phyloP scores from a whole-genome alignment of 208 protist genomes.

The Crithidia brevicula region DNA sequence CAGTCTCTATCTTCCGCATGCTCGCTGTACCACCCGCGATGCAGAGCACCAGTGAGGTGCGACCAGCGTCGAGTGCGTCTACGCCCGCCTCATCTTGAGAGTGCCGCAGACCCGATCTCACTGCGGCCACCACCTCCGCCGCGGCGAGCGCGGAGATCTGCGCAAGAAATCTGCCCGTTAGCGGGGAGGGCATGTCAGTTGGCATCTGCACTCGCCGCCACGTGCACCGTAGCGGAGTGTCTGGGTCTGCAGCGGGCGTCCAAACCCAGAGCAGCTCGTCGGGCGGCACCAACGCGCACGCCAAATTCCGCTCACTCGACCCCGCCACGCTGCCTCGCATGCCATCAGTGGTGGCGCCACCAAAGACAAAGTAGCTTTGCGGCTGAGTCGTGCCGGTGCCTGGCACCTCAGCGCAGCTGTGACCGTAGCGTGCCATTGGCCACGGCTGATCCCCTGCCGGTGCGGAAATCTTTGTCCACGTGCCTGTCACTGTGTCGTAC shows the following conservation, averaged over 20 bases:
- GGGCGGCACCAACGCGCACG: conserved; percentile 27
- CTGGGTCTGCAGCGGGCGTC: conserved; percentile 20
- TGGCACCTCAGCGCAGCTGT: conserved; percentile 44
- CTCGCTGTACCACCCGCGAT: conserved; percentile 20
- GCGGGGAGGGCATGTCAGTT: conserved; percentile 14
- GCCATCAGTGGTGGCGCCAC: conserved; percentile 33
- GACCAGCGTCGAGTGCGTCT: not conserved
- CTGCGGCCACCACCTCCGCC: conserved; percentile 17
- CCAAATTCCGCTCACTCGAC: not conserved
- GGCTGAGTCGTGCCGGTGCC: conserved; percentile 34
- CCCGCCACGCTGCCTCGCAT: no score
- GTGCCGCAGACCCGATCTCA: not conserved
- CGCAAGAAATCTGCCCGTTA: conserved; percentile 44
- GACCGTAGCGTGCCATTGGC: conserved; percentile 63
- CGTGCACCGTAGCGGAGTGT: conserved; percentile 14
- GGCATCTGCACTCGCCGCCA: conserved; percentile 56
- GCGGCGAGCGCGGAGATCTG: conserved; percentile 35
- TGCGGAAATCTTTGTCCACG: conserved; percentile 28
- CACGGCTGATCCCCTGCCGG: conserved; percentile 28
- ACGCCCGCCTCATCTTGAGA: not conserved
- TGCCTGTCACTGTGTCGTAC: conserved; percentile 41
- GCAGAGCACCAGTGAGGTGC: conserved; percentile 27
- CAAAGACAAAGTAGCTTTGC: conserved; percentile 32
- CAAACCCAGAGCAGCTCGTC: conserved; percentile 70
- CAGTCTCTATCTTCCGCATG: not conserved